Evolutionary conservation across 2,329 filamentous ascomycete species (phyloP).

Genomic region (Mollisiaceae sp.): DNA sequence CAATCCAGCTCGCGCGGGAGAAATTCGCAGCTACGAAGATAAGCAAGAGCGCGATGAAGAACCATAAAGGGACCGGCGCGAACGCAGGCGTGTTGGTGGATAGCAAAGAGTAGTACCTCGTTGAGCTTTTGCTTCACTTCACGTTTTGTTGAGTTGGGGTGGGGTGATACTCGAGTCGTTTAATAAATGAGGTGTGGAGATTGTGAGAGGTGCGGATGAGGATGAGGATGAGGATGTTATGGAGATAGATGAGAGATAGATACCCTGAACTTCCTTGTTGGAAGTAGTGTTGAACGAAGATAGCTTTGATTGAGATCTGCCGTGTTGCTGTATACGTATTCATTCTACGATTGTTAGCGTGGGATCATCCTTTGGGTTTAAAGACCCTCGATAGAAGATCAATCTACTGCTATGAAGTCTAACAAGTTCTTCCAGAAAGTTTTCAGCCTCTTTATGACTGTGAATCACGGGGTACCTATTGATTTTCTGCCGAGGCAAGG

Average conservation of each 20-base stretch:
- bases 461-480: too few relatives aligned
- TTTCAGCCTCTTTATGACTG: too few relatives aligned
- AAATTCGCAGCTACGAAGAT: slow-evolving; percentile 40
- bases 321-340: too few relatives aligned
- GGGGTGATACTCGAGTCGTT: neutral
- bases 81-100: slow-evolving; percentile 17
- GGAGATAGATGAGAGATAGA: neutral
- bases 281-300: neutral
- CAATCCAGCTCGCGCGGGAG: slow-evolving; percentile 41
- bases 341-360: too few relatives aligned
- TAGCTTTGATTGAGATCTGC: neutral
- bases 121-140: neutral
- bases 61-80: slow-evolving; percentile 24
- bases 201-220: neutral
- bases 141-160: neutral
- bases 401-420: too few relatives aligned
- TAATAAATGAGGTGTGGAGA: neutral
- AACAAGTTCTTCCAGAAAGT: too few relatives aligned
- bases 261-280: neutral
- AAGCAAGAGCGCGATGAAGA: slow-evolving; percentile 18
- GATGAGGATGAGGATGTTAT: neutral
- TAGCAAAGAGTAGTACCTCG: neutral
- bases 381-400: too few relatives aligned
- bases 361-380: too few relatives aligned
- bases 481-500: too few relatives aligned